Percentiles rank a stretch among this genome's conserved stretches.
Evolutionary conservation across 768 basidiomycete species (phyloP).

Genomic region (Cystobasidium ongulense): DNA sequence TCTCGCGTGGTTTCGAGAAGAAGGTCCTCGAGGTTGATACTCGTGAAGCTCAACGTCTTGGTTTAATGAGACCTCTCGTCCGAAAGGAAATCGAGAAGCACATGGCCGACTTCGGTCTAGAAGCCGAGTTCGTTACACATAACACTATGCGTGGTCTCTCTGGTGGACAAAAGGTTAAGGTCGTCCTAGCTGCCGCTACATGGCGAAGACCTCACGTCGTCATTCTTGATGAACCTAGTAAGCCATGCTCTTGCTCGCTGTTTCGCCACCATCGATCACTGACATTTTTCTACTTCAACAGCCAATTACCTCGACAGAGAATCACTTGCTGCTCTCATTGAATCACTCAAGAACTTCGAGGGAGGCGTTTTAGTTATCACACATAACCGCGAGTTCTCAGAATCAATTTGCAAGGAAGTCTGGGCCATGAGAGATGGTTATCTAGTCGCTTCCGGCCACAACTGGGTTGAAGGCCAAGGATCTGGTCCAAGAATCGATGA

Average conservation of each 20-base stretch:
- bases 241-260: slow-evolving; percentile 44
- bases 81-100: slow-evolving; percentile 98
- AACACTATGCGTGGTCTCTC: slow-evolving; percentile 97
- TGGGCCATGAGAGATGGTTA: slow-evolving; percentile 99
- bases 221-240: slow-evolving; percentile 50
- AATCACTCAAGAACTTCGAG: slow-evolving; percentile 94
- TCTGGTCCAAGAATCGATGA: slow-evolving; percentile 90
- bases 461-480: slow-evolving; percentile 83
- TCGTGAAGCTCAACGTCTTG: slow-evolving; percentile 87
- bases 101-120: slow-evolving; percentile 98
- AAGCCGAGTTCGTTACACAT: slow-evolving; percentile 97
- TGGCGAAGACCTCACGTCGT: slow-evolving; percentile 91
- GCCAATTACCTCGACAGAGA: slow-evolving; percentile 97
- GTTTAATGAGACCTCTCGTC: slow-evolving; percentile 90
- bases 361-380: slow-evolving; percentile 60
- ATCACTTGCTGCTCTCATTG: slow-evolving; percentile 96
- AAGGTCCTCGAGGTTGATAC: slow-evolving; percentile 77
- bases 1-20: slow-evolving; percentile 80
- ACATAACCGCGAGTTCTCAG: slow-evolving; percentile 70
- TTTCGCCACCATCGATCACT: slow-evolving; percentile 19
- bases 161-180: slow-evolving; percentile 96
- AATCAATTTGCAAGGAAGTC: slow-evolving; percentile 93
- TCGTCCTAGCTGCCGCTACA: slow-evolving; percentile 67
- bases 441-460: slow-evolving; percentile 93
- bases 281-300: slow-evolving; percentile 33